phyloP scores from a whole-genome alignment of 257 asterid species.

The Solanum pennellii region DNA sequence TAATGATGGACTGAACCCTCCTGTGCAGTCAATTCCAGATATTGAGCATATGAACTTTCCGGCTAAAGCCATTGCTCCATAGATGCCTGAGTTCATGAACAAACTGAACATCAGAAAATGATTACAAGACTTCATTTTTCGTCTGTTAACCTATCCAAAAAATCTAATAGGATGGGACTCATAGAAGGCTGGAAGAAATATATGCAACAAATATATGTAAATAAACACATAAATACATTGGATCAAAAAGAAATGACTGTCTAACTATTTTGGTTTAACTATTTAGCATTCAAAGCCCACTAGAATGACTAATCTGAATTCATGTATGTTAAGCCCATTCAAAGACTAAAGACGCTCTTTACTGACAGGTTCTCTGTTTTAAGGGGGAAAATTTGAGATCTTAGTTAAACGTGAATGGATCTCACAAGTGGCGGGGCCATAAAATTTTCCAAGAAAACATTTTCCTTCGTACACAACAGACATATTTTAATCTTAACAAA shows the following conservation, averaged over 20 bases:
- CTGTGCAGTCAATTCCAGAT: conserved; percentile 71
- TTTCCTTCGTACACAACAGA: neutral
- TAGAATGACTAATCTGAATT: neutral
- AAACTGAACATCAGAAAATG: neutral
- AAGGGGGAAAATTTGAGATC: neutral
- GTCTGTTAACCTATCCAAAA: neutral
- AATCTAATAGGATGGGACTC: neutral
- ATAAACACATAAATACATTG: neutral
- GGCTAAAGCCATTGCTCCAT: conserved; percentile 87
- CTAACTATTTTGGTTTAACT: neutral
- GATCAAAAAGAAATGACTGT: neutral
- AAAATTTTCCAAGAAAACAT: neutral
- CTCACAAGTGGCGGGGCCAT: neutral
- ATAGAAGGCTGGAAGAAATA: neutral
- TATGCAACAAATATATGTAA: neutral
- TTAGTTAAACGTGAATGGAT: neutral
- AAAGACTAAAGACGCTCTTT: neutral
- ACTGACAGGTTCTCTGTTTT: neutral
- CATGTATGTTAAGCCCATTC: neutral
- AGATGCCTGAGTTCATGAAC: conserved; percentile 50
- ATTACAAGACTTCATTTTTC: neutral
- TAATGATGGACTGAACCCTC: conserved; percentile 71
- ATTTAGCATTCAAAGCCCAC: neutral
- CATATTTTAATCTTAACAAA: neutral
- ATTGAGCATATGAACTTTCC: conserved; percentile 90